Evolutionary conservation across 2,329 filamentous ascomycete genomes (phyloP).

Genomic region (Cladosporium phlei): DNA sequence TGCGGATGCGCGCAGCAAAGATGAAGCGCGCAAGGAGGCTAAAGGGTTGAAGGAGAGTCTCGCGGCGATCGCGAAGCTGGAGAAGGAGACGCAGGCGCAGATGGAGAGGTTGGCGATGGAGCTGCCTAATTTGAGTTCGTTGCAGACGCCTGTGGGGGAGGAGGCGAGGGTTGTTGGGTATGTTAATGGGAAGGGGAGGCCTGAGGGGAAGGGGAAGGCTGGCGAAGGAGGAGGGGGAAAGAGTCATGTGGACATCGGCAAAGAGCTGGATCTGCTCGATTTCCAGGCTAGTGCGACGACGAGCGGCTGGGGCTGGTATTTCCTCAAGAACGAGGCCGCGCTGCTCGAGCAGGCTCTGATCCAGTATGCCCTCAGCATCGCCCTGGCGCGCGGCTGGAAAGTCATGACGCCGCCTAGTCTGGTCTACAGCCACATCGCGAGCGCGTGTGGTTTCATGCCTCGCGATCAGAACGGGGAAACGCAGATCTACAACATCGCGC

Average conservation of each 20-base stretch:
- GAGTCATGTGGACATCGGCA: conserved; percentile 68
- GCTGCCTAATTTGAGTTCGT: conserved; percentile 80
- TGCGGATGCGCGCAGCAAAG: conserved; percentile 15
- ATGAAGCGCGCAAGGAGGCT: conserved; percentile 58
- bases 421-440: conserved; percentile 85
- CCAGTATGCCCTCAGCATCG: conserved; percentile 74
- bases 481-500: conserved; percentile 72
- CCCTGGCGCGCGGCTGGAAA: conserved; percentile 69
- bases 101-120: conserved; percentile 71
- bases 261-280: conserved; percentile 82
- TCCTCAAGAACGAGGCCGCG: conserved; percentile 83
- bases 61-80: conserved; percentile 55
- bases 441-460: conserved; percentile 90
- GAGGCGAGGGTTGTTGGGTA: conserved; percentile 65
- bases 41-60: conserved; percentile 61
- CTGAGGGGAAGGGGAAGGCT: too few species aligned
- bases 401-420: conserved; percentile 80
- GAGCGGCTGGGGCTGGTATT: conserved; percentile 97
- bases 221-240: conserved; percentile 11
- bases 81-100: conserved; percentile 56
- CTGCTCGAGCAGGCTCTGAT: conserved; percentile 92
- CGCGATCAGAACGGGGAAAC: conserved; percentile 86
- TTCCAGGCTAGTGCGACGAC: conserved; percentile 76
- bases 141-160: conserved; percentile 66
- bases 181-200: conserved; percentile 62